Percentiles rank a stretch among this genome's conserved stretches.
These are phyloP conservation scores for Boletus barrowsii DNA, from an alignment of 768 basidiomycete genomes.

Conservation along the genomic window DNA sequence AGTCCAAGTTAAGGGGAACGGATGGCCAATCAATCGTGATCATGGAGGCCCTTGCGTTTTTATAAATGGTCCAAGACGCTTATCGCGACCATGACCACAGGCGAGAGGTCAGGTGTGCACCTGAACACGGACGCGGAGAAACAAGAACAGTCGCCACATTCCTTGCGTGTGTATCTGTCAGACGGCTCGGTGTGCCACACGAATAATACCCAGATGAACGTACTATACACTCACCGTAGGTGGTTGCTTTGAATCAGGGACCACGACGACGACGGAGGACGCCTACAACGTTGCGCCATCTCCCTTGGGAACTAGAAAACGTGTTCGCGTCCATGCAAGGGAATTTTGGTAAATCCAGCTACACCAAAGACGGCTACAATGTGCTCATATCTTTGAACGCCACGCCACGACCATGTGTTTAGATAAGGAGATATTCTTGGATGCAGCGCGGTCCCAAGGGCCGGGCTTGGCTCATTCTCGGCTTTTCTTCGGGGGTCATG, in stretches of 20 bases:
- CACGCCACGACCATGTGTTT: constrained; percentile 6
- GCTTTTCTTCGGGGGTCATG: not conserved
- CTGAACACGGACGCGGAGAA: not conserved
- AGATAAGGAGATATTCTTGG: constrained; percentile 25
- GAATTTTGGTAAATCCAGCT: constrained; percentile 9
- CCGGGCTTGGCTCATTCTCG: not conserved
- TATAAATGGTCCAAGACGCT: constrained; percentile 5
- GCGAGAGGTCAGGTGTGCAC: not conserved
- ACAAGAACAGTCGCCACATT: not conserved
- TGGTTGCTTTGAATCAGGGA: not conserved
- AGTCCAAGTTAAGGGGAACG: not conserved
- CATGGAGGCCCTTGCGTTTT: not conserved
- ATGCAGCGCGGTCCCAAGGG: not conserved
- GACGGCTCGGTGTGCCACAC: not conserved
- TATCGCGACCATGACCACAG: not conserved
- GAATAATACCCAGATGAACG: not conserved
- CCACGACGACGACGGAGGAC: not conserved
- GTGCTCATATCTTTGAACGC: not conserved
- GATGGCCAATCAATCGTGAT: not conserved
- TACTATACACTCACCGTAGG: not conserved
- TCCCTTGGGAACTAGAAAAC: not conserved
- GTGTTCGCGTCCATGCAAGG: constrained; percentile 4
- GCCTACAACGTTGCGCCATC: not conserved
- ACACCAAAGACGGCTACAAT: constrained; percentile 18
- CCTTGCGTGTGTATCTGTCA: constrained; percentile 4